Evolutionary conservation across 305 asterid species (phyloP).

Genomic region (Solanum hybrid): DNA sequence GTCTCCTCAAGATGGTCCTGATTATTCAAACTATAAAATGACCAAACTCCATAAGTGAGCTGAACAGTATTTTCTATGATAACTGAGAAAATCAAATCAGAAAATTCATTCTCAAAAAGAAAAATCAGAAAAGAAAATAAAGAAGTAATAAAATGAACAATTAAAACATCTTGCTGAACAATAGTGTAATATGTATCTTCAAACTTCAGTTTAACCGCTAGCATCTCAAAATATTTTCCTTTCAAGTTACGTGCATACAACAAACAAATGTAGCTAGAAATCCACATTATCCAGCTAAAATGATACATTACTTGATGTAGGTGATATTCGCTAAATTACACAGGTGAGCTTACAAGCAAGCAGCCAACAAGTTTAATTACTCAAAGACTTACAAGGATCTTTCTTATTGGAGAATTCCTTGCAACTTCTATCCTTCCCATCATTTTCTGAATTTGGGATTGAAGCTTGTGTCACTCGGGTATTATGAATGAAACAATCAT

Average conservation of each 20-base stretch:
- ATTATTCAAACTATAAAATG: background rate
- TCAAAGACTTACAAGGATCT: background rate
- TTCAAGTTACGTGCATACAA: background rate
- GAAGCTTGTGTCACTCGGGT: background rate
- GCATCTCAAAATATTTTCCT: background rate
- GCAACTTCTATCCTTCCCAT: background rate
- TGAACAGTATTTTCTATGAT: background rate
- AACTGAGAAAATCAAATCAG: background rate
- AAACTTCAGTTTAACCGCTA: background rate
- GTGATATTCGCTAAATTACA: background rate
- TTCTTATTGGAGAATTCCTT: background rate
- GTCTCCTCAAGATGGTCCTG: background rate
- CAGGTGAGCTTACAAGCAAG: background rate
- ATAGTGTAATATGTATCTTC: background rate
- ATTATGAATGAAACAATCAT: conserved; percentile 8
- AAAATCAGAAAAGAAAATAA: background rate
- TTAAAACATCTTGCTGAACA: background rate
- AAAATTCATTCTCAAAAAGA: background rate
- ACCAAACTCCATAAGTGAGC: background rate
- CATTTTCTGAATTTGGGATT: background rate
- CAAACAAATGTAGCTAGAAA: background rate
- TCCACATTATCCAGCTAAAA: background rate
- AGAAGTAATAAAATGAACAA: background rate
- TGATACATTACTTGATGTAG: background rate
- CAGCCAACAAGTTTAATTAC: background rate